phyloP scores from a whole-genome alignment of 208 protist genomes.

The Trichomonas tenax region DNA sequence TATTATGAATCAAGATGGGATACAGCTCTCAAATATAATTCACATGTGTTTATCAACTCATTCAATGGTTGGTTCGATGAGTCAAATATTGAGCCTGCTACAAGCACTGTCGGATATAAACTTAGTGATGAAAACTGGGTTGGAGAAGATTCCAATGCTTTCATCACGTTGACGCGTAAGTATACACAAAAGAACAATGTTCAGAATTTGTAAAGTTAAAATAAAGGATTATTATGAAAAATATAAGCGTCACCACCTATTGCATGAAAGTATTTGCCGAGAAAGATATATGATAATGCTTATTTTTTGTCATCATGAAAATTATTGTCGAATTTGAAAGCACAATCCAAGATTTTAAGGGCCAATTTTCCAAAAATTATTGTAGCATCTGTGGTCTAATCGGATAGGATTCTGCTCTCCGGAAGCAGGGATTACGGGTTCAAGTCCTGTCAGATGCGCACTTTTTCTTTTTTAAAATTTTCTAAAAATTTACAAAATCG shows the following conservation, averaged over 20 bases:
- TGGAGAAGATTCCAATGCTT: neutral
- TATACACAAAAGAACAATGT: neutral
- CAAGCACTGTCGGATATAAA: too few relatives aligned
- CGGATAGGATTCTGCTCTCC: neutral
- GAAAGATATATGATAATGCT: too few relatives aligned
- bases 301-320: too few relatives aligned
- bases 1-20: conserved; percentile 41
- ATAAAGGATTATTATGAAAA: neutral
- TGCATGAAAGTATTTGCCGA: too few relatives aligned
- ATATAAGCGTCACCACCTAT: too few relatives aligned
- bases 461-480: neutral
- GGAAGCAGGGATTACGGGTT: neutral
- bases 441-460: neutral
- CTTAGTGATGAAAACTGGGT: neutral
- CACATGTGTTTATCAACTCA: conserved; percentile 39
- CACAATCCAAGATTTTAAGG: too few relatives aligned
- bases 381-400: neutral
- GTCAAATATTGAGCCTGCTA: conserved; percentile 48
- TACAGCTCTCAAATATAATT: conserved; percentile 21
- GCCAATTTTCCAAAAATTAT: too few relatives aligned
- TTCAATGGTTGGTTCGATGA: conserved; percentile 54
- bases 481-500: too few relatives aligned
- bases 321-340: too few relatives aligned
- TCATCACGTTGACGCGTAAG: neutral
- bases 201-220: neutral